Evolutionary conservation across 129 eudicot species (phyloP).

Genomic region (Gnaphalium uliginosum): DNA sequence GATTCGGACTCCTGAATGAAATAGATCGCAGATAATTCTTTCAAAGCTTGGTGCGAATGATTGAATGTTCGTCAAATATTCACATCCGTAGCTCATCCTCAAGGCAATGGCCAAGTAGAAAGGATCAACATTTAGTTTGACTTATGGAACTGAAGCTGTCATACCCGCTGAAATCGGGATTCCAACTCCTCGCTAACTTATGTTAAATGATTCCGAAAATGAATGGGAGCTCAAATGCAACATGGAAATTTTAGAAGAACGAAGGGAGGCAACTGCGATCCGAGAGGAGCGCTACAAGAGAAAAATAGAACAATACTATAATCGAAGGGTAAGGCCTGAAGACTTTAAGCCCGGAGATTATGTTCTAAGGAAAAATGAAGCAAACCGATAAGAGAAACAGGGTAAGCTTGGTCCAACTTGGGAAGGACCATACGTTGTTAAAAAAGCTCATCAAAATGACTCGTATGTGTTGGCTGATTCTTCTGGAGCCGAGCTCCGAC

Average conservation of each 20-base stretch:
- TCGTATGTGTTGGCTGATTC: no score
- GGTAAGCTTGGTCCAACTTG: no score
- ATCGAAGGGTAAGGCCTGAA: no score
- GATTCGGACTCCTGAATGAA: not conserved
- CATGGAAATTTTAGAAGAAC: not conserved
- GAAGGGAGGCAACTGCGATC: not conserved
- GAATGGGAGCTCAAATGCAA: not conserved
- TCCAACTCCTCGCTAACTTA: not conserved
- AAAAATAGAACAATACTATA: not conserved
- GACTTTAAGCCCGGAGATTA: no score
- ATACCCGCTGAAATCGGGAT: not conserved
- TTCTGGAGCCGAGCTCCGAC: no score
- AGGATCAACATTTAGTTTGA: not conserved
- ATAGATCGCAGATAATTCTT: not conserved
- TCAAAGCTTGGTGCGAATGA: not conserved
- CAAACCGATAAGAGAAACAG: no score
- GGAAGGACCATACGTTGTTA: no score
- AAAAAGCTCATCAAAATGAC: no score
- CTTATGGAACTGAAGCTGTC: not conserved
- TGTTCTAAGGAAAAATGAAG: no score
- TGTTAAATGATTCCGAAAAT: not conserved
- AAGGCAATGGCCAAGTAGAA: no score
- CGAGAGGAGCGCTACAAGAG: not conserved
- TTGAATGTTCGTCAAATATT: no score
- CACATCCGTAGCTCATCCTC: no score